Percentiles rank a stretch among this genome's conserved stretches.
Conservation (phyloP, 1,284 basidiomycete species). For the Ganoderma lingzhi region DNA sequence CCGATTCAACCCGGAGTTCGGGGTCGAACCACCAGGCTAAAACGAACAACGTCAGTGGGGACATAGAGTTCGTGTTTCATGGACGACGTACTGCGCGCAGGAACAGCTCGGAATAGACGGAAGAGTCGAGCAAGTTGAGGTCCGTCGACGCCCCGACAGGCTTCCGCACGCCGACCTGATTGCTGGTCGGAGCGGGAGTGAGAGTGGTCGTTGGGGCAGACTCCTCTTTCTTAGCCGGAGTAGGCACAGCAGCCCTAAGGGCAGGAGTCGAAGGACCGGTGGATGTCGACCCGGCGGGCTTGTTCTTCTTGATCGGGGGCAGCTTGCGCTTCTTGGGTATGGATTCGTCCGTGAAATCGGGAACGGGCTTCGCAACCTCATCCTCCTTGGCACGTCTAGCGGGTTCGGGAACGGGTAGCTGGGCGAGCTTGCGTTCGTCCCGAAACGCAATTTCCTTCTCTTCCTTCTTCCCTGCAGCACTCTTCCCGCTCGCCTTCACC, state of each 20-base stretch:
- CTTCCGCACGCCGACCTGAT: conserved; percentile 43
- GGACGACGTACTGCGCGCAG: conserved; percentile 56
- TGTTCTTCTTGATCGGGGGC: conserved; percentile 79
- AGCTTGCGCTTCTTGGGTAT: conserved; percentile 67
- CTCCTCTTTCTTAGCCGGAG: conserved; percentile 34
- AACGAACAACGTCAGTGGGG: background rate
- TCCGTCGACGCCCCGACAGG: conserved; percentile 56
- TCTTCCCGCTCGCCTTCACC: conserved; percentile 34
- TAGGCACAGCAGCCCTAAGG: conserved; percentile 36
- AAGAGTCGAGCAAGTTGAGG: conserved; percentile 67
- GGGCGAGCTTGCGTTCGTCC: conserved; percentile 49
- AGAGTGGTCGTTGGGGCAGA: conserved; percentile 13
- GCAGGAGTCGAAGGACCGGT: conserved; percentile 41
- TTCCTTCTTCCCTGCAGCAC: conserved; percentile 30
- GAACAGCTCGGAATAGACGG: conserved; percentile 72
- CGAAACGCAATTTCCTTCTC: conserved; percentile 47
- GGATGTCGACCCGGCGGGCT: conserved; percentile 45
- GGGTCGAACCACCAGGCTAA: conserved; percentile 59
- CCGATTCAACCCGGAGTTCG: conserved; percentile 63
- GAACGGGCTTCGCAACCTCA: conserved; percentile 16
- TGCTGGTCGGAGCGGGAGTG: conserved; percentile 32
- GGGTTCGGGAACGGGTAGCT: conserved; percentile 7
- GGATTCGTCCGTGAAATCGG: conserved; percentile 30
- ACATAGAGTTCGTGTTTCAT: conserved; percentile 7
- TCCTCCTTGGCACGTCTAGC: conserved; percentile 14